phyloP scores from a whole-genome alignment of 2,329 filamentous ascomycete species.

The Tolypocladium ophioglossoides region DNA sequence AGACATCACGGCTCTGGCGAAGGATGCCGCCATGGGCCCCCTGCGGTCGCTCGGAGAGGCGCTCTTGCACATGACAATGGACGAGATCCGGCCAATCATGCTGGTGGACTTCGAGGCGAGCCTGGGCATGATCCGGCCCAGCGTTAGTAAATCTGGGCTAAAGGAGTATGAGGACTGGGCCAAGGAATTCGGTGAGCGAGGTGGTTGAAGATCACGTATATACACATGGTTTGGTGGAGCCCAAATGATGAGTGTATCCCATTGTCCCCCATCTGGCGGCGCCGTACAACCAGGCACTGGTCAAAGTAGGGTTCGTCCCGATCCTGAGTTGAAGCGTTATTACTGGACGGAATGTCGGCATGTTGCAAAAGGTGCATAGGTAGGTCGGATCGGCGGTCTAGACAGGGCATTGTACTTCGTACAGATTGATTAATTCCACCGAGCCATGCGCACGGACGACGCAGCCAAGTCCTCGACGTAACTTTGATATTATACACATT shows the following conservation, averaged over 20 bases:
- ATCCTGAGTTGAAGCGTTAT: not conserved
- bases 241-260: no score
- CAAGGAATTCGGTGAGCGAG: constrained; percentile 81
- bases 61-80: constrained; percentile 82
- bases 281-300: not conserved
- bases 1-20: constrained; percentile 91
- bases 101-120: constrained; percentile 78
- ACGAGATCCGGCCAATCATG: constrained; percentile 81
- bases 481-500: not conserved
- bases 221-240: not conserved
- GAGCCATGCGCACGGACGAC: not conserved
- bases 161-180: constrained; percentile 94
- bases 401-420: not conserved
- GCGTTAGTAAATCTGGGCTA: constrained; percentile 75
- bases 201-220: constrained; percentile 42
- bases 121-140: constrained; percentile 75
- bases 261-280: no score
- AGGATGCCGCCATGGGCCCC: constrained; percentile 96
- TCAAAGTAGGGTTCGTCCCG: not conserved
- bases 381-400: not conserved
- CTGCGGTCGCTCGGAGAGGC: constrained; percentile 83
- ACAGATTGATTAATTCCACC: not conserved
- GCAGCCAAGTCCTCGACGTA: not conserved
- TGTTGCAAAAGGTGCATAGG: not conserved
- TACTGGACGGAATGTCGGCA: not conserved